Conservation (phyloP, 139 green algal species). For the Edaphochlamys debaryana region DNA sequence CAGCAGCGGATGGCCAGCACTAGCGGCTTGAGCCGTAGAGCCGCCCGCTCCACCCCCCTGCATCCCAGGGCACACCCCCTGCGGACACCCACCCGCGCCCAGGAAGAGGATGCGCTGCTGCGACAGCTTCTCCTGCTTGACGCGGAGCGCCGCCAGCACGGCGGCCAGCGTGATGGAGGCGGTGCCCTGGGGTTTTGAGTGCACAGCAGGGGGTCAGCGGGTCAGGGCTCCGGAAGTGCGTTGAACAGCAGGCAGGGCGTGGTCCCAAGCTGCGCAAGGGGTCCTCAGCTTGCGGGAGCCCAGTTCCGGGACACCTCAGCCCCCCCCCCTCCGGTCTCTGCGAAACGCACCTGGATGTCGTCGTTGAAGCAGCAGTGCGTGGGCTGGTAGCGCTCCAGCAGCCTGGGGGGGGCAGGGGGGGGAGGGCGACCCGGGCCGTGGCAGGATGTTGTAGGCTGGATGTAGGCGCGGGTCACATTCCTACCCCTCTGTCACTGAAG, state of each 20-base stretch:
- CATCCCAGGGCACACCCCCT: too few species aligned
- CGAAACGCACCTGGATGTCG: constrained; percentile 88
- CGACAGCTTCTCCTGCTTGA: constrained; percentile 56
- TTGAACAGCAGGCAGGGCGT: too few species aligned
- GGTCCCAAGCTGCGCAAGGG: too few species aligned
- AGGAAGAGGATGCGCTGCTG: constrained; percentile 80
- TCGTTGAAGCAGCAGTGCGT: constrained; percentile 91
- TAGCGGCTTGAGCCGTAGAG: too few species aligned
- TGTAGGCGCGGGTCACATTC: too few species aligned
- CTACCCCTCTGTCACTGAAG: too few species aligned
- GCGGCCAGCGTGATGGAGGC: constrained; percentile 70
- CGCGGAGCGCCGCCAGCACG: constrained; percentile 60
- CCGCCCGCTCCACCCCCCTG: too few species aligned
- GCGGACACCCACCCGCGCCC: constrained; percentile 60
- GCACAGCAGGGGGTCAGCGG: too few species aligned
- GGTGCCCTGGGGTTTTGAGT: constrained; percentile 75
- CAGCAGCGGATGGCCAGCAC: not conserved
- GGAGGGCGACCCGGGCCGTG: too few species aligned
- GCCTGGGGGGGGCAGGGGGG: not conserved
- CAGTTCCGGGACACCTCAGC: not conserved
- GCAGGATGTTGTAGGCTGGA: not conserved
- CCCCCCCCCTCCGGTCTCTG: too few species aligned
- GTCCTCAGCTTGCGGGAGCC: too few species aligned
- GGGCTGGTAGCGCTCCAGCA: constrained; percentile 63
- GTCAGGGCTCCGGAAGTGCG: too few species aligned